Conservation (phyloP, 2,329 filamentous ascomycete species). For the Teratosphaeria epicoccoides region DNA sequence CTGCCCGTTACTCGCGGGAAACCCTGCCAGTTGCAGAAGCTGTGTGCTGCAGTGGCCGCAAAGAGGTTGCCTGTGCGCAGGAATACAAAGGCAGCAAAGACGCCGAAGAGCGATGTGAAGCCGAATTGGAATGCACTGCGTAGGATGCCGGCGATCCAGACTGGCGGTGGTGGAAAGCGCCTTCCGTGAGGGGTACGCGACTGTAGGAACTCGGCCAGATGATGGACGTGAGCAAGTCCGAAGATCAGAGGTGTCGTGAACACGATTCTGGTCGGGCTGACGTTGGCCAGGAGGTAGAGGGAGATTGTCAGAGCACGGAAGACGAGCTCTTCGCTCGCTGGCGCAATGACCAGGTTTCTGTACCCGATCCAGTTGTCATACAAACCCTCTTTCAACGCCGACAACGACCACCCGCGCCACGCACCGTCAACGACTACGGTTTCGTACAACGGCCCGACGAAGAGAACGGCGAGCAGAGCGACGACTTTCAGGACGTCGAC, state of each 20-base stretch:
- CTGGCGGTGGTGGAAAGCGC: slow-evolving; percentile 7
- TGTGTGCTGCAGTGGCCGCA: slow-evolving; percentile 65
- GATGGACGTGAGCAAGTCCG: slow-evolving; percentile 85
- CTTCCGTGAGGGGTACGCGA: slow-evolving; percentile 52
- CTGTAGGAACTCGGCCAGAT: slow-evolving; percentile 87
- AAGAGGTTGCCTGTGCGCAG: slow-evolving; percentile 73
- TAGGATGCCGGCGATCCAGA: slow-evolving; percentile 36
- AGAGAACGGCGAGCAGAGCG: slow-evolving; percentile 66
- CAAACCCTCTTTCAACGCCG: slow-evolving; percentile 46
- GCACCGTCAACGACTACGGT: slow-evolving; percentile 58
- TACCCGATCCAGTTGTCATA: slow-evolving; percentile 69
- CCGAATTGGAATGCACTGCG: slow-evolving; percentile 73
- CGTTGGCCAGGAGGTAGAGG: slow-evolving; percentile 62
- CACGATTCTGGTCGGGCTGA: slow-evolving; percentile 48
- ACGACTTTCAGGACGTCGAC: slow-evolving; percentile 52
- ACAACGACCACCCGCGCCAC: slow-evolving; percentile 46
- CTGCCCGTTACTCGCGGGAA: slow-evolving; percentile 76
- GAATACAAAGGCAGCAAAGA: slow-evolving; percentile 83
- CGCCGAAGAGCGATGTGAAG: slow-evolving; percentile 89
- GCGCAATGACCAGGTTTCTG: slow-evolving; percentile 76
- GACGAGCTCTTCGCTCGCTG: slow-evolving; percentile 83
- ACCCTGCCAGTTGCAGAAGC: slow-evolving; percentile 88
- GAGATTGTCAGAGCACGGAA: slow-evolving; percentile 83
- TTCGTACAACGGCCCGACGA: slow-evolving; percentile 76
- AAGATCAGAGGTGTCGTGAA: slow-evolving; percentile 83